Evolutionary conservation across 2,329 filamentous ascomycete genomes (phyloP).

Genomic region (Colletotrichum coccodes): DNA sequence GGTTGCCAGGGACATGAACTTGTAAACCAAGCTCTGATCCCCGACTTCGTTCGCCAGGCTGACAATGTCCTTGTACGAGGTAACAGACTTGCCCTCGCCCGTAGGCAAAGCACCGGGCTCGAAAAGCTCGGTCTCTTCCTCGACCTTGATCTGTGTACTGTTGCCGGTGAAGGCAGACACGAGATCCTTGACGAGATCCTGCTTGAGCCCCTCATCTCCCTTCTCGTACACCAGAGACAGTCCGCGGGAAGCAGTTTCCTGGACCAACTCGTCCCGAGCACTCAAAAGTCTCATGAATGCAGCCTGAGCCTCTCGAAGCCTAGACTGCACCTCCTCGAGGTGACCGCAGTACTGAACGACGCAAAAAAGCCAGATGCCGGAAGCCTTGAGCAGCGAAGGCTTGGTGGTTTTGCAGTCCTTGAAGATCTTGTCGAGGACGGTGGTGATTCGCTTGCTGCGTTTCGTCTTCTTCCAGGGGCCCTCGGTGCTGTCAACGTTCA

Average conservation of each 20-base stretch:
- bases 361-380: constrained; percentile 94
- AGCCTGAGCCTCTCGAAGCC: constrained; percentile 81
- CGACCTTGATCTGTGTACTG: constrained; percentile 81
- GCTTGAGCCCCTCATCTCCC: constrained; percentile 82
- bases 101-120: constrained; percentile 91
- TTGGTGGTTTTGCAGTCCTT: constrained; percentile 85
- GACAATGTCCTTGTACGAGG: constrained; percentile 98
- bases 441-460: constrained; percentile 23
- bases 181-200: constrained; percentile 86
- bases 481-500: constrained; percentile 73
- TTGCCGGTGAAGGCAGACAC: constrained; percentile 89
- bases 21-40: constrained; percentile 95
- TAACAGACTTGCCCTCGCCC: constrained; percentile 87
- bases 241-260: constrained; percentile 93
- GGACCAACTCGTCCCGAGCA: constrained; percentile 91
- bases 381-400: constrained; percentile 88
- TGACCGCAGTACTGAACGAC: constrained; percentile 91
- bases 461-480: constrained; percentile 52
- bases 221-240: constrained; percentile 94
- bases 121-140: constrained; percentile 91
- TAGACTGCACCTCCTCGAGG: constrained; percentile 76
- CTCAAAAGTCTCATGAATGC: constrained; percentile 90
- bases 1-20: constrained; percentile 96
- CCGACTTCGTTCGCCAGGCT: constrained; percentile 95
- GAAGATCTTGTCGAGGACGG: constrained; percentile 77